phyloP scores from a whole-genome alignment of 1,284 basidiomycete genomes.

The Microbotryum saponariae region DNA sequence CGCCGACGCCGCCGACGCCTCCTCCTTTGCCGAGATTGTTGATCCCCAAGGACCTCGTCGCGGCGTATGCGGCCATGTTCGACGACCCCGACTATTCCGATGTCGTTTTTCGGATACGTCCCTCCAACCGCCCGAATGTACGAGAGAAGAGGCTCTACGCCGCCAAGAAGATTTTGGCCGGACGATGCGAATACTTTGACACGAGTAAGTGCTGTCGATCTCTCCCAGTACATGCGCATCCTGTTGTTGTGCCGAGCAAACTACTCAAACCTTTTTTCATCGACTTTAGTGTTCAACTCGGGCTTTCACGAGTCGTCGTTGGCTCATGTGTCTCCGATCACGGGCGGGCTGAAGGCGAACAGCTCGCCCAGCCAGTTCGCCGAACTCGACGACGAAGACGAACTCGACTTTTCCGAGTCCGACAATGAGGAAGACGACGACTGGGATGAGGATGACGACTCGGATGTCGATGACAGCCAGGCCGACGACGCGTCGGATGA shows the following conservation, averaged over 20 bases:
- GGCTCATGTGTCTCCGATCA: background rate
- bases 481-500: conserved; percentile 23
- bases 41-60: conserved; percentile 35
- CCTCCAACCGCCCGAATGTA: conserved; percentile 8
- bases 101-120: conserved; percentile 36
- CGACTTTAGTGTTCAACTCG: conserved; percentile 29
- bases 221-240: background rate
- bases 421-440: conserved; percentile 15
- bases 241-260: background rate
- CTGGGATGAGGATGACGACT: conserved; percentile 34
- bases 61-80: conserved; percentile 36
- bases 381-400: conserved; percentile 15
- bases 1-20: conserved; percentile 24
- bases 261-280: too few relatives aligned
- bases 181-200: conserved; percentile 41
- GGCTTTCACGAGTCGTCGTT: conserved; percentile 30
- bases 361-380: background rate
- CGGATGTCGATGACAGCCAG: conserved; percentile 11
- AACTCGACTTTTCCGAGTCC: conserved; percentile 13
- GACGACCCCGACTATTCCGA: conserved; percentile 38
- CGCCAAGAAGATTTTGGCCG: conserved; percentile 42
- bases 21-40: conserved; percentile 27
- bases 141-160: conserved; percentile 39
- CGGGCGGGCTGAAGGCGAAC: background rate
- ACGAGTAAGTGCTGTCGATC: conserved; percentile 20